Conservation (phyloP, 345 rosid genomes). For the Eucalyptus victrix region DNA sequence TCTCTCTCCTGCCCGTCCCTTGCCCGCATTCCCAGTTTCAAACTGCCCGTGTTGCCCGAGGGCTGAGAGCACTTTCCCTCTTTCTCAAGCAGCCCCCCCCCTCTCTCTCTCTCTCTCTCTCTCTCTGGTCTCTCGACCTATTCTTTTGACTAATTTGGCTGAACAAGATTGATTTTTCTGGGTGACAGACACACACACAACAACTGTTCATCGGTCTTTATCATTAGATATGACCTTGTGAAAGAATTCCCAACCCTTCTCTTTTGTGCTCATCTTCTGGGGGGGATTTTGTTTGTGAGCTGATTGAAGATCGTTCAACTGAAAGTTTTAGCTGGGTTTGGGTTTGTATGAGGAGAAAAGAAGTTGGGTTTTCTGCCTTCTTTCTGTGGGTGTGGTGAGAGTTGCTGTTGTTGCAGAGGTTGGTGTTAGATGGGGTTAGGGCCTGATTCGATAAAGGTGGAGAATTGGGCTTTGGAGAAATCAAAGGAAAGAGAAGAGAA, state of each 20-base stretch:
- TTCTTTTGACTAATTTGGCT: constrained; percentile 34
- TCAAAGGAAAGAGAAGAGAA: constrained; percentile 3
- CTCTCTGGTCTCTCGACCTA: constrained; percentile 6
- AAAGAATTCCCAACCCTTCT: not conserved
- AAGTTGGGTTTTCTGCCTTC: not conserved
- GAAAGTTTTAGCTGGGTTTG: not conserved
- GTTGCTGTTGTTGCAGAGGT: not conserved
- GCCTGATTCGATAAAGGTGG: constrained; percentile 19
- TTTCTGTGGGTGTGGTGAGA: not conserved
- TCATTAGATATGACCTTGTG: not conserved
- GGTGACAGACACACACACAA: not conserved
- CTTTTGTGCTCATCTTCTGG: not conserved
- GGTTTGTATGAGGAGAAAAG: not conserved
- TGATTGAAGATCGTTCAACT: not conserved
- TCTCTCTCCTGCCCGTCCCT: constrained; percentile 19
- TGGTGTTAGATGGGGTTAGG: constrained; percentile 15
- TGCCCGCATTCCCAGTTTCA: constrained; percentile 6
- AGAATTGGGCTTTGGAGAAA: constrained; percentile 10
- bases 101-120: constrained; percentile 4
- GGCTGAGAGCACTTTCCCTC: constrained; percentile 32
- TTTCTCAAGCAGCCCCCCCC: constrained; percentile 12
- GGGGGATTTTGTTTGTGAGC: not conserved
- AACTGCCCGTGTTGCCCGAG: constrained; percentile 58
- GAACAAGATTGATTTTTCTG: not conserved
- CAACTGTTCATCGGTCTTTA: not conserved